A percentile compares a stretch with the other conserved stretches of the same genome.
Evolutionary conservation across 2,329 filamentous ascomycete species (phyloP).

Genomic region (Hypoxylon sp.): DNA sequence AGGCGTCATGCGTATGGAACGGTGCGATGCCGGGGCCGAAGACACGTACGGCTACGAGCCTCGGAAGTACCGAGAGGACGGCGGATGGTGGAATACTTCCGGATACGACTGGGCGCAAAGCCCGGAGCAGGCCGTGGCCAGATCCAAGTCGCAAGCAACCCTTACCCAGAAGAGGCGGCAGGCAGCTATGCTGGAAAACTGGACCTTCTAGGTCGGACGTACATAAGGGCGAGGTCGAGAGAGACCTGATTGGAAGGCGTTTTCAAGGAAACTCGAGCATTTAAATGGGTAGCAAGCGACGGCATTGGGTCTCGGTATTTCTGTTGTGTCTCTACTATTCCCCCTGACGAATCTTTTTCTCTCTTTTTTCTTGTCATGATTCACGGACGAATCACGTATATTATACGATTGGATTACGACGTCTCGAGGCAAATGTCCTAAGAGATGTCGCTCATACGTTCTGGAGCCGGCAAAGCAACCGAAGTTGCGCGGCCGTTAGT

Average conservation of each 20-base stretch:
- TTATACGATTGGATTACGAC: conserved; percentile 13
- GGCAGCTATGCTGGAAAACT: conserved; percentile 41
- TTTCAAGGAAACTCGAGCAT: conserved; percentile 30
- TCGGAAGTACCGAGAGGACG: conserved; percentile 16
- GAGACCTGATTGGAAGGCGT: conserved; percentile 27
- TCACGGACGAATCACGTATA: conserved; percentile 9
- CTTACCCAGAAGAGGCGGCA: conserved; percentile 41
- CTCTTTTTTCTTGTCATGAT: conserved; percentile 1
- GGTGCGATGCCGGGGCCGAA: conserved; percentile 52
- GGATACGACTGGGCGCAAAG: conserved; percentile 43
- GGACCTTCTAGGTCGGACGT: conserved; percentile 35
- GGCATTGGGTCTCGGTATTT: conserved; percentile 30
- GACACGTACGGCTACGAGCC: conserved; percentile 38
- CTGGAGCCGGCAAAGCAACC: conserved; percentile 2
- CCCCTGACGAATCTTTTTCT: conserved; percentile 7
- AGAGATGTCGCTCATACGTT: conserved; percentile 8
- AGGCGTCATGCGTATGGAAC: conserved; percentile 70
- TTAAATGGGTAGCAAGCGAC: conserved; percentile 36
- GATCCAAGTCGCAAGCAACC: conserved; percentile 37
- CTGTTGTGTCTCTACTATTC: conserved; percentile 19
- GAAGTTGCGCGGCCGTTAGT: conserved; percentile 25
- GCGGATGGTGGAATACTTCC: conserved; percentile 25
- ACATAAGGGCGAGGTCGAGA: conserved; percentile 19
- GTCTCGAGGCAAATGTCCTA: neutral
- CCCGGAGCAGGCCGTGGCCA: conserved; percentile 36